Evolutionary conservation across 495 filamentous ascomycete species (phyloP), one percentile per base, ranked within the genome.

Genomic region (Podospora sp.): DNA sequence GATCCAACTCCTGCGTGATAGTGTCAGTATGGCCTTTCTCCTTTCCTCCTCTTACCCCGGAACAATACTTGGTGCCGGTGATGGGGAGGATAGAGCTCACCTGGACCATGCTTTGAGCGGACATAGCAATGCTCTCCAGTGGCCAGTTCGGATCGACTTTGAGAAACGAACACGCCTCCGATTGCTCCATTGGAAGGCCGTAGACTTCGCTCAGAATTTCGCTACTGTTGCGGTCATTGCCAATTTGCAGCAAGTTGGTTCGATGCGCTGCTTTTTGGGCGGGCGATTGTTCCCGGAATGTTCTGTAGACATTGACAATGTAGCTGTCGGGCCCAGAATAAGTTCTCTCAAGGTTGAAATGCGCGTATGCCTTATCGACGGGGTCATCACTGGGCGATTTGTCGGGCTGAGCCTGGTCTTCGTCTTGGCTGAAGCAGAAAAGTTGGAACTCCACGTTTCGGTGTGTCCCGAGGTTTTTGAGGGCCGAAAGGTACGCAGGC

Each of bases 401-500:
- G 14, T 70, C 69, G 33, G 65, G 64, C 26, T 72, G 60, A 6
- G n/a, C 52, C 40, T 46, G 40, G 2, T 46, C 40, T 18, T 46
- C 5, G 40, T 12, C 40, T 11, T 46, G 40, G 40, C 11, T 46
- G 35, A 72, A 53, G 21, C 68, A 60, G 40, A 70, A 75, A 57
- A 75, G 63, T 53, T 76, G 74, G 9, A 78, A 61, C 0, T 74
- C 65, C 16, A 63, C 58, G 3, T 60, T 60, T 50, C 73, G 63
- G 46, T 60, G 52, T 25, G 21, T 58, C 6, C 72, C 69, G 25
- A 76, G 35, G 21, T 40, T 52, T 46, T 53, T 56, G 25, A 78
- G 69, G 11, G 75, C 72, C 26, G 65, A 51, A 11, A 71, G 27
- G 40, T 77, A 78, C 6, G 1, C 33, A 6, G 26, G 7, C 24